phyloP scores from a whole-genome alignment of 805 yeast species.

The Hanseniaspora occidentalis region DNA sequence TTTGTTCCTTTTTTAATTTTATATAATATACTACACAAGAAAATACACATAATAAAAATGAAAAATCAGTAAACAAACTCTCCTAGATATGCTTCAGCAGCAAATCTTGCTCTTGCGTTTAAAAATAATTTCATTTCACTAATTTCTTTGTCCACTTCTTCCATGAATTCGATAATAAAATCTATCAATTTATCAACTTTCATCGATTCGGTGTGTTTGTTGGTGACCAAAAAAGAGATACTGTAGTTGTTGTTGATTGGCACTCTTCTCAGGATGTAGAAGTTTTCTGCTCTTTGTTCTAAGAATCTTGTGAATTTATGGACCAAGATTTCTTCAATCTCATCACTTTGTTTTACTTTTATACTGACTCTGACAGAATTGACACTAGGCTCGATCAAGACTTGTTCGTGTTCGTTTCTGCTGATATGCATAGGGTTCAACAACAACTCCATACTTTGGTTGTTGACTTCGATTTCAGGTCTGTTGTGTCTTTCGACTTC shows the following conservation, averaged over 20 bases:
- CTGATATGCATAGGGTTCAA: constrained; percentile 83
- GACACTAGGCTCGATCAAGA: constrained; percentile 85
- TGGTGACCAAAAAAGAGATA: constrained; percentile 85
- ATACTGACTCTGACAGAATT: constrained; percentile 86
- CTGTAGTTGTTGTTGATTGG: constrained; percentile 80
- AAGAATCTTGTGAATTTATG: constrained; percentile 89
- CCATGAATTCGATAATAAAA: constrained; percentile 96
- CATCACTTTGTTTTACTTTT: constrained; percentile 94
- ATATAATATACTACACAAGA: not conserved
- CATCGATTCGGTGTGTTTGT: constrained; percentile 92
- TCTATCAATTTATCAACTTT: constrained; percentile 90
- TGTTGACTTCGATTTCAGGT: constrained; percentile 83
- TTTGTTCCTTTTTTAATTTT: not conserved
- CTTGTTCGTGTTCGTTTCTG: constrained; percentile 86
- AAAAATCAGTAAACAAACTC: constrained; percentile 52
- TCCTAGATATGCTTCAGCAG: constrained; percentile 89
- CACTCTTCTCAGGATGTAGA: constrained; percentile 78
- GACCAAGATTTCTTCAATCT: constrained; percentile 86
- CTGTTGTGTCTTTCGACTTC: constrained; percentile 93
- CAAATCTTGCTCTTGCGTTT: constrained; percentile 95
- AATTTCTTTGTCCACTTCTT: constrained; percentile 96
- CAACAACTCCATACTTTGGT: constrained; percentile 70
- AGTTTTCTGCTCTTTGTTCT: constrained; percentile 91
- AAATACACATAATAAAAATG: not conserved
- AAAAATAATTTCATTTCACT: constrained; percentile 95